Evolutionary conservation across 106 monocot genomes (phyloP), one percentile per base, ranked within the genome.

Genomic region (Dendrobium chrysotoxum): DNA sequence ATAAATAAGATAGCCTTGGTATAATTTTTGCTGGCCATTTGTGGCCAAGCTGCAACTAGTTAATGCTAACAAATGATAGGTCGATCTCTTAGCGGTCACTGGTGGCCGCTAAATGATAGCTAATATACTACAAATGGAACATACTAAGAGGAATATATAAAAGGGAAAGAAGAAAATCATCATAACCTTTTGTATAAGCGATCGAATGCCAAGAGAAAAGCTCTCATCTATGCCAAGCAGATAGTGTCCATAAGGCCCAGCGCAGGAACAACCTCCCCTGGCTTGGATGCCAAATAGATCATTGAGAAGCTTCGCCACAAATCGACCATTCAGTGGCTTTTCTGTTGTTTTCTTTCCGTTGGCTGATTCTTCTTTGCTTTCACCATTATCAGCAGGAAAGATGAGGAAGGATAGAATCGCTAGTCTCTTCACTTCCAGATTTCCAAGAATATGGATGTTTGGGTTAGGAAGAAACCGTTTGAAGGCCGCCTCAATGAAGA

Each of bases 271-370:
- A 1, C 88, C 88, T 1, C 88, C 88, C 4, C 88, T 80, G 15
- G 88, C 83, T 70, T 88, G 88, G 31, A 88, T 83, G 7, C 88
- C 88, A 12, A 88, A 88, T 3, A 88, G 78, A 77, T 88, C 88
- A 28, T 85, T 88, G 2, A 88, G 79, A 23, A 88, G 83, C 75
- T 74, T 88, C 0, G 88, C 78, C 4, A 88, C 88, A 21, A 88
- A 88, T 0, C 88, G 71, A 28, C 83, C 85, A 20, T 83, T 77
- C 20, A 88, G 83, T 7, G 88, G 85, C 78, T 83, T 88, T 40
- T 28, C 53, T 28, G n/a, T 53, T 25, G 23, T 66, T 9, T 0
- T 40, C 40, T 40, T 40, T 40, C 40, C 40, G 40, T 40, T 40
- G 4, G 40, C 40, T 40, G 40, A 40, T 26, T 1, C 30, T 53